Evolutionary conservation across 805 yeast species (phyloP).

Genomic region (Ogataea thermomethanolica): DNA sequence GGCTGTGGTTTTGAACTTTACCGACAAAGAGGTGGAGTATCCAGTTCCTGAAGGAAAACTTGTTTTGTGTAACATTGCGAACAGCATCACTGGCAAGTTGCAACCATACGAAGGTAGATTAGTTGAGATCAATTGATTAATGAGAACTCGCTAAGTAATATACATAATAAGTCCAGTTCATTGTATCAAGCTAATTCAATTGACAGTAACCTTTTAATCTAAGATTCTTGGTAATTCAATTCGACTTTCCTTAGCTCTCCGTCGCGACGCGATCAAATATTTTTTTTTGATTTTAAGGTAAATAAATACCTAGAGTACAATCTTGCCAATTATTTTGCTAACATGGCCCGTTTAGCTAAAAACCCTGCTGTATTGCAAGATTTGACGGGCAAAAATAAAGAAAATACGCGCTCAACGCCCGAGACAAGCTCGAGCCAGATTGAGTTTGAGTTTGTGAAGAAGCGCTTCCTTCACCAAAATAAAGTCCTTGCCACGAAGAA

Average conservation of each 20-base stretch:
- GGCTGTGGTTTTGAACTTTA: slow-evolving; percentile 42
- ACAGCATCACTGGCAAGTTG: not conserved
- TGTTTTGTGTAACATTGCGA: not conserved
- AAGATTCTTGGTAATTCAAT: too few species aligned
- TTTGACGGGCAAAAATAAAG: slow-evolving; percentile 1
- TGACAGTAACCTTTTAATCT: too few species aligned
- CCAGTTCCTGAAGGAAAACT: slow-evolving; percentile 1
- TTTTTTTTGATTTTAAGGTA: not conserved
- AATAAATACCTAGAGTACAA: slow-evolving; percentile 2
- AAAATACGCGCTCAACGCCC: slow-evolving; percentile 8
- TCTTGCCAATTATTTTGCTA: slow-evolving; percentile 2
- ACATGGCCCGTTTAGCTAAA: slow-evolving; percentile 24
- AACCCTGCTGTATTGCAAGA: slow-evolving; percentile 13
- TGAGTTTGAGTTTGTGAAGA: slow-evolving; percentile 19
- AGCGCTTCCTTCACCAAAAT: slow-evolving; percentile 44
- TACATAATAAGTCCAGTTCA: not conserved
- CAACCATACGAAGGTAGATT: slow-evolving; percentile 2
- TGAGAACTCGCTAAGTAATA: too few species aligned
- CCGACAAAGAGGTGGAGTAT: slow-evolving; percentile 22
- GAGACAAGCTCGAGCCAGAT: slow-evolving; percentile 11
- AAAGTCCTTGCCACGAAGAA: slow-evolving; percentile 58
- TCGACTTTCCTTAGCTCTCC: too few species aligned
- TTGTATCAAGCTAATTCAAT: too few species aligned
- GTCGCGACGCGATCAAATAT: slow-evolving; percentile 2
- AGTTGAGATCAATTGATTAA: not conserved